Evolutionary conservation across 768 basidiomycete species (phyloP), one percentile per base, ranked within the genome.

Genomic region (Pisolithus microcarpus): DNA sequence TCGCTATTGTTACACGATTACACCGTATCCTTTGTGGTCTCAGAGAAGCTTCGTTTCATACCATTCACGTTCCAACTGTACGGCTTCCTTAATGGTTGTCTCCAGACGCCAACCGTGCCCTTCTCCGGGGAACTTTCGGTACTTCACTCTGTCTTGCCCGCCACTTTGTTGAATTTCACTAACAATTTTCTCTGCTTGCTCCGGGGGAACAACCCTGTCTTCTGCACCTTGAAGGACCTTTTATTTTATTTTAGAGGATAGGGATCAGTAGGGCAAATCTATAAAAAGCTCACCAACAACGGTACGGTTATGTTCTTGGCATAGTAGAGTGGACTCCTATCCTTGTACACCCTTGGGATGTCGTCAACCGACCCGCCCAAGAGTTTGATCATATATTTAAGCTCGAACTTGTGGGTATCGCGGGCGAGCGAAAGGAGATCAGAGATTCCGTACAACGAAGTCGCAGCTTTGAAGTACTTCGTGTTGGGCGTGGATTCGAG

Each of bases 331-430:
- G 87, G 82, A 4, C 82, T 84, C 16, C 84, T 70, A 31, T 74
- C 74, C 37, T 67, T 61, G 58, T 79, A 82, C 7, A 80, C 67
- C 21, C 80, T 67, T 0, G 79, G 78, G 15, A 78, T 61, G 51
- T 80, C 69, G 3, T 70, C 62, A 3, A 58, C 59, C 0, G 71
- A 68, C 0, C 77, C 76, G 0, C 87, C 87, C 3, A 87, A 56
- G 6, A 90, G 73, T 55, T 75, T 78, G 50, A 72, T 69, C 54
- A 80, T 56, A 62, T 84, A 84, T 39, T 65, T 66, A 19, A 71
- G 71, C 64, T 85, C 82, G 51, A 84, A 84, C 66, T 84, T 89
- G 66, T 89, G 85, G 2, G 83, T 82, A 56, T 77, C 75, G 21
- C 75, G 71, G 1, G 71, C 75, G 4, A 91, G 72, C n/a, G 58